Conservation (phyloP, 352 stramenopile species). For the Phytophthora sp. region DNA sequence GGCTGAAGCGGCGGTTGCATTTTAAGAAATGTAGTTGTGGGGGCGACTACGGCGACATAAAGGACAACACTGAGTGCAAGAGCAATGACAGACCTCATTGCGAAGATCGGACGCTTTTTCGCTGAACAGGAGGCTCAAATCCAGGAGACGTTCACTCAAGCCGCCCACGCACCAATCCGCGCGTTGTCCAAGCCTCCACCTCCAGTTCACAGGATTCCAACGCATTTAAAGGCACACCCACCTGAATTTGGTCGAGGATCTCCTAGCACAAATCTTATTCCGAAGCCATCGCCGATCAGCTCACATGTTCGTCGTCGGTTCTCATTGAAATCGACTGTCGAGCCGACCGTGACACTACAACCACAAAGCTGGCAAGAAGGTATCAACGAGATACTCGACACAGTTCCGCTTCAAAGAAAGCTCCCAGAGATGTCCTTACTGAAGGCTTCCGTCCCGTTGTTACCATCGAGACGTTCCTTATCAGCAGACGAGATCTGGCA, state of each 20-base stretch:
- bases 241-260: neutral
- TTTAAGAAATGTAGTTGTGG: no score
- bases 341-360: neutral
- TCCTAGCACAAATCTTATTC: neutral
- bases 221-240: neutral
- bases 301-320: constrained; percentile 36
- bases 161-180: constrained; percentile 3
- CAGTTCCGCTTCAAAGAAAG: constrained; percentile 6
- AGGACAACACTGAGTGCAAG: neutral
- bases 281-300: constrained; percentile 12
- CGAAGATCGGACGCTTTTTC: constrained; percentile 77
- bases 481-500: constrained; percentile 8
- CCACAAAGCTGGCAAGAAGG: constrained; percentile 2
- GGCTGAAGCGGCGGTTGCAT: constrained; percentile 14
- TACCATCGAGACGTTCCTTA: neutral
- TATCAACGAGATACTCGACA: constrained; percentile 17
- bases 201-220: constrained; percentile 14
- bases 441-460: neutral
- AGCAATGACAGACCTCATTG: constrained; percentile 62
- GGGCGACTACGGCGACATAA: neutral
- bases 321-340: constrained; percentile 14
- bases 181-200: neutral
- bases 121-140: constrained; percentile 65
- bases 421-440: constrained; percentile 1
- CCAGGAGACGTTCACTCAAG: constrained; percentile 45